phyloP scores from a whole-genome alignment of 2,329 filamentous ascomycete species.

The Verticillium zaregamsianum region DNA sequence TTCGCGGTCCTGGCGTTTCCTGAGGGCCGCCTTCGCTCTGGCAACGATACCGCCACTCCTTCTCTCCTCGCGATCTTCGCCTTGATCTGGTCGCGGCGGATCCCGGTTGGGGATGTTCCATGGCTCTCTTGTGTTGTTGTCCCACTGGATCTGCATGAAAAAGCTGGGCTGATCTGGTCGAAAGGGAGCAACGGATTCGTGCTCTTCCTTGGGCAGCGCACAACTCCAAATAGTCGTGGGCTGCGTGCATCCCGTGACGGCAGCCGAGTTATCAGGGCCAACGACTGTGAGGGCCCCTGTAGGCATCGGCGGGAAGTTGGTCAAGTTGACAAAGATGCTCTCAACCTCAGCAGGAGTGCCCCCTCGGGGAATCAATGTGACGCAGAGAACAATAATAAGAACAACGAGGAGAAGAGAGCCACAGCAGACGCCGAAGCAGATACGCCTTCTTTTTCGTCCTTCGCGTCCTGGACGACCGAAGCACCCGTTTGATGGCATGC shows the following conservation, averaged over 20 bases:
- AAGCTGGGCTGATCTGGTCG: conserved; percentile 71
- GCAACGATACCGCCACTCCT: conserved; percentile 7
- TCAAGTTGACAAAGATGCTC: conserved; percentile 76
- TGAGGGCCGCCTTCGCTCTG: conserved; percentile 10
- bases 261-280: conserved; percentile 61
- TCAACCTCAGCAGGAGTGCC: conserved; percentile 17
- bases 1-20: conserved; percentile 16
- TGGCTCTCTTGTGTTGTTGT: conserved; percentile 51
- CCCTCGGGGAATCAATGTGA: conserved; percentile 45
- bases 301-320: conserved; percentile 80
- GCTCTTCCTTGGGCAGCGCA: conserved; percentile 73
- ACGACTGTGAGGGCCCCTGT: conserved; percentile 78
- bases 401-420: conserved; percentile 51
- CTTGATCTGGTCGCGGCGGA: conserved; percentile 18
- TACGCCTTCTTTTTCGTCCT: conserved; percentile 57
- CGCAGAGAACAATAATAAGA: conserved; percentile 53
- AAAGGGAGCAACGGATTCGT: conserved; percentile 59
- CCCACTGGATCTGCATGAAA: conserved; percentile 71
- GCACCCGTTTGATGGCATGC: conserved; percentile 59
- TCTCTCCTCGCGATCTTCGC: conserved; percentile 16
- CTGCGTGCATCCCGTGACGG: conserved; percentile 65
- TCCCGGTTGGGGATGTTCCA: conserved; percentile 44
- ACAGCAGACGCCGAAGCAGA: conserved; percentile 50
- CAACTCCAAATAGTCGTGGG: conserved; percentile 83
- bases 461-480: conserved; percentile 61